These are phyloP conservation scores for Astrephomene gubernaculifera DNA, from an alignment of 139 green algal genomes.

Conservation along the genomic window DNA sequence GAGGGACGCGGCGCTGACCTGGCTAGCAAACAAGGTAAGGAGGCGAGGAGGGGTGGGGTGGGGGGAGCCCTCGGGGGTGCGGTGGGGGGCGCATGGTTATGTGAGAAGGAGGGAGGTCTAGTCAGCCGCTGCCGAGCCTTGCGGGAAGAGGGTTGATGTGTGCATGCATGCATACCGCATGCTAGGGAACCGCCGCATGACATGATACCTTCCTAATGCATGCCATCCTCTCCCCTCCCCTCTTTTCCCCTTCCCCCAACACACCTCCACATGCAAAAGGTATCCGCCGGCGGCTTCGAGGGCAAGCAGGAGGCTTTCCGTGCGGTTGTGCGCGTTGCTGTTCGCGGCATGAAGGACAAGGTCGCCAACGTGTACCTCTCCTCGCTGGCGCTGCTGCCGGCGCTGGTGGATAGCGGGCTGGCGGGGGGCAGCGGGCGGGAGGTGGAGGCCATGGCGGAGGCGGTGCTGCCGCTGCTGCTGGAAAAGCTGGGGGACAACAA, in stretches of 20 bases:
- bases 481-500: constrained; percentile 85
- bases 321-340: constrained; percentile 18
- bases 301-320: constrained; percentile 45
- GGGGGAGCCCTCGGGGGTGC: too few relatives aligned
- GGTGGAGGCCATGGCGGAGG: constrained; percentile 44
- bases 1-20: constrained; percentile 76
- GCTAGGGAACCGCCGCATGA: too few relatives aligned
- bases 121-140: too few relatives aligned
- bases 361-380: constrained; percentile 74
- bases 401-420: constrained; percentile 40
- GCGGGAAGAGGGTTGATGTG: too few relatives aligned
- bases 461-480: constrained; percentile 77
- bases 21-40: background rate
- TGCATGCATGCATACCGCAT: too few relatives aligned
- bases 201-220: too few relatives aligned
- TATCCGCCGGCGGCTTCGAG: background rate
- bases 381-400: constrained; percentile 55
- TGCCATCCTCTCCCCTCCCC: too few relatives aligned
- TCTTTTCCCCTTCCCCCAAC: too few relatives aligned
- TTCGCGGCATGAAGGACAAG: constrained; percentile 28
- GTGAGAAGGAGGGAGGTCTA: too few relatives aligned
- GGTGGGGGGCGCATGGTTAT: too few relatives aligned
- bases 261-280: too few relatives aligned
- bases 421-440: constrained; percentile 33
- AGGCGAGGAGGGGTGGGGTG: too few relatives aligned